A percentile compares a stretch with the other conserved stretches of the same genome.
phyloP scores from a whole-genome alignment of 192 early-diverging fungal species.

The Entrophospora sp. region DNA sequence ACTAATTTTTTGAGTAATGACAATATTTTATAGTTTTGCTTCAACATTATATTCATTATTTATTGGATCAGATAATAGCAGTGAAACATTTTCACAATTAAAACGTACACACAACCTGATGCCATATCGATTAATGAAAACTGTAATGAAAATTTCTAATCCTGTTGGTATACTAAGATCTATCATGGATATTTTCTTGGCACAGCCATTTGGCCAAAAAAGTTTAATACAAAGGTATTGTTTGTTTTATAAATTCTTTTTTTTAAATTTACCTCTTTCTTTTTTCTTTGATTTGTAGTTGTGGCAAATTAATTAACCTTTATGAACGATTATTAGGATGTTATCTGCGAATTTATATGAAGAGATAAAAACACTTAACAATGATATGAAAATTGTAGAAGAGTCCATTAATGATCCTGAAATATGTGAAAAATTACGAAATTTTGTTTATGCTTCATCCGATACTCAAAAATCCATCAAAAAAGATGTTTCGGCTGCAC shows the following conservation, averaged over 20 bases:
- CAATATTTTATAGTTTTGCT: constrained; percentile 41
- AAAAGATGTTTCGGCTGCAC: constrained; percentile 17
- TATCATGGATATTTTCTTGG: constrained; percentile 46
- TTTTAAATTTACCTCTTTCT: too few relatives aligned
- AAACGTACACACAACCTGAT: constrained; percentile 46
- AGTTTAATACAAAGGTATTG: constrained; percentile 44
- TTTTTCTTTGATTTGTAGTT: too few relatives aligned
- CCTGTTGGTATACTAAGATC: constrained; percentile 48
- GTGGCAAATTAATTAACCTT: too few relatives aligned
- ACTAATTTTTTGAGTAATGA: too few relatives aligned
- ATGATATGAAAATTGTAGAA: constrained; percentile 34
- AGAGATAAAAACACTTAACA: constrained; percentile 38
- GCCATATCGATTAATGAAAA: constrained; percentile 42
- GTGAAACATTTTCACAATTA: constrained; percentile 37
- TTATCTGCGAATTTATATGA: constrained; percentile 44
- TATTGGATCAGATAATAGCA: constrained; percentile 41
- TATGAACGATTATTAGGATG: too few relatives aligned
- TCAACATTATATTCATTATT: constrained; percentile 45
- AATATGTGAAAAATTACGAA: constrained; percentile 42
- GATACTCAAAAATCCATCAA: constrained; percentile 17
- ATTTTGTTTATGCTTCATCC: constrained; percentile 32
- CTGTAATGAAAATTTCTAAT: constrained; percentile 44
- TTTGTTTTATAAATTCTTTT: not conserved
- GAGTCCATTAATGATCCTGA: constrained; percentile 22
- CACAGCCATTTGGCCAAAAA: constrained; percentile 46